These are phyloP conservation scores for Fusarium falciforme DNA, from an alignment of 2,329 filamentous ascomycete genomes.

Conservation along the genomic window DNA sequence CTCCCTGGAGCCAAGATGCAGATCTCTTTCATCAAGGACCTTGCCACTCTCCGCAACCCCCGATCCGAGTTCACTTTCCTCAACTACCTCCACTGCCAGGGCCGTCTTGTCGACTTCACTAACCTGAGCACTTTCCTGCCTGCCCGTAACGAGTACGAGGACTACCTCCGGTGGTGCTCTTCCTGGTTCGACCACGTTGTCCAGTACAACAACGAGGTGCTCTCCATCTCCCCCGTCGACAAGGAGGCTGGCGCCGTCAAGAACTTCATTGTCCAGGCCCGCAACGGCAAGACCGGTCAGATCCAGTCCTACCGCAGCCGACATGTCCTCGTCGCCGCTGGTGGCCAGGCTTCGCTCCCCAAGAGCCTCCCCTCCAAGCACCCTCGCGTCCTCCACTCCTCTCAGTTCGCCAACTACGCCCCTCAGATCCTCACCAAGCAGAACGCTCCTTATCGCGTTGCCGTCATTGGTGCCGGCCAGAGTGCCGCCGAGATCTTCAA, in stretches of 20 bases:
- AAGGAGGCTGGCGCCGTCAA: constrained; percentile 64
- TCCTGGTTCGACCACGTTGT: constrained; percentile 79
- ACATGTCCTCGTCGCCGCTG: constrained; percentile 72
- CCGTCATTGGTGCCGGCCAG: constrained; percentile 89
- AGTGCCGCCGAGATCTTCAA: constrained; percentile 96
- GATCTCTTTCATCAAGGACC: constrained; percentile 96
- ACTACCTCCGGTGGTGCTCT: constrained; percentile 95
- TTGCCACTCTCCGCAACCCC: constrained; percentile 89
- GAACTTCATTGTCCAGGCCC: constrained; percentile 75
- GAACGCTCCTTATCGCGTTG: constrained; percentile 75
- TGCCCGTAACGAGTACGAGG: constrained; percentile 88
- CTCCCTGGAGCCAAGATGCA: constrained; percentile 96
- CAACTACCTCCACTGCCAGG: constrained; percentile 88
- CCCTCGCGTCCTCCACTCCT: constrained; percentile 86
- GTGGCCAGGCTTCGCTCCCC: constrained; percentile 76
- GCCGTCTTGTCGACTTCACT: constrained; percentile 87
- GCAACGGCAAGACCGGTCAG: constrained; percentile 68
- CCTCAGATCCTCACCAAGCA: constrained; percentile 68
- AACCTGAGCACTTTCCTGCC: constrained; percentile 92
- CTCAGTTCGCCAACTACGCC: constrained; percentile 79
- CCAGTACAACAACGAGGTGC: constrained; percentile 81
- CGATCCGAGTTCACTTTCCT: constrained; percentile 93
- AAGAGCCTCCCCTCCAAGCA: constrained; percentile 75
- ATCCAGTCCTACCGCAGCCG: constrained; percentile 66
- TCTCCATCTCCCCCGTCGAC: constrained; percentile 73